These are phyloP conservation scores for Murraya koenigii DNA, from an alignment of 345 rosid genomes.

Conservation along the genomic window DNA sequence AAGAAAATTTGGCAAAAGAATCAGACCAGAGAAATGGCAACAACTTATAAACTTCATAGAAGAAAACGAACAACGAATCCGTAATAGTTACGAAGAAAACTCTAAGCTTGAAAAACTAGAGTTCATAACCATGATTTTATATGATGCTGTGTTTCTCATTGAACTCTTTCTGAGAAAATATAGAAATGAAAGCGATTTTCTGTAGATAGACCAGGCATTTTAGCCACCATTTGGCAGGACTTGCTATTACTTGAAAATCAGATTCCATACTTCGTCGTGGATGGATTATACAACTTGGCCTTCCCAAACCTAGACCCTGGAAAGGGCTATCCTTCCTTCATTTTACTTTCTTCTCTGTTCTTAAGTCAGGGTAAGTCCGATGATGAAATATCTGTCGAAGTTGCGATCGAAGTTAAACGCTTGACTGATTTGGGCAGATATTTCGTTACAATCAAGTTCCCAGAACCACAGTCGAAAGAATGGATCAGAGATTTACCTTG, in stretches of 20 bases:
- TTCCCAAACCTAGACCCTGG: background rate
- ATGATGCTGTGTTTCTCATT: conserved; percentile 6
- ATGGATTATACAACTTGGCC: background rate
- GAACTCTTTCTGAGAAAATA: conserved; percentile 13
- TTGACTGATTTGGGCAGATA: conserved; percentile 1
- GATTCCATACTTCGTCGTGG: conserved; percentile 3
- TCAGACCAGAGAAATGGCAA: background rate
- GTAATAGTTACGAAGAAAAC: background rate
- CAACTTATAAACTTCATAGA: background rate
- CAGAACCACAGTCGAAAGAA: too few species aligned
- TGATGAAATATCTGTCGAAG: background rate
- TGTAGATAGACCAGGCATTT: conserved; percentile 10
- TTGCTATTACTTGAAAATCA: conserved; percentile 16
- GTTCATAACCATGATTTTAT: background rate
- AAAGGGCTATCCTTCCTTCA: too few species aligned
- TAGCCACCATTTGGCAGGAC: conserved; percentile 1
- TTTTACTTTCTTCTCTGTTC: background rate
- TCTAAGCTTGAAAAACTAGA: background rate
- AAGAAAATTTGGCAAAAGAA: background rate
- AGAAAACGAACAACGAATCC: background rate
- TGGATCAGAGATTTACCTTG: background rate
- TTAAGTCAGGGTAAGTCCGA: background rate
- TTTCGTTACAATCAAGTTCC: background rate
- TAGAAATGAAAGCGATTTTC: background rate
- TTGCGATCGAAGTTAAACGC: background rate